phyloP scores from a whole-genome alignment of 257 asterid species.

The Nicotiana obtusifolia region DNA sequence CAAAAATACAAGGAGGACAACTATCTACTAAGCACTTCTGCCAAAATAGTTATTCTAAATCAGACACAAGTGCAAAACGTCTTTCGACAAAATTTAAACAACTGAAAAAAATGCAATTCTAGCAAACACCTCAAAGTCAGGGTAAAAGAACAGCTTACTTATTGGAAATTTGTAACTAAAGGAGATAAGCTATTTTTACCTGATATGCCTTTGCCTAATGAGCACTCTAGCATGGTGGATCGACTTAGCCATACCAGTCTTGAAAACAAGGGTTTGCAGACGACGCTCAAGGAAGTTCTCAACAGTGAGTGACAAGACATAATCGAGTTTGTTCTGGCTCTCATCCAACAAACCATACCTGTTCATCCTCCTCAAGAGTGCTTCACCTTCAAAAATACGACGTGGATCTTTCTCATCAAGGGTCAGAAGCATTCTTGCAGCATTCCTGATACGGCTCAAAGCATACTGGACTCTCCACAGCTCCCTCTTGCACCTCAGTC shows the following conservation, averaged over 20 bases:
- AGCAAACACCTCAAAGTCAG: neutral
- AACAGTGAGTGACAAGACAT: slow-evolving; percentile 74
- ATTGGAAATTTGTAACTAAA: neutral
- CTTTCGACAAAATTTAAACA: neutral
- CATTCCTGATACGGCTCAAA: slow-evolving; percentile 74
- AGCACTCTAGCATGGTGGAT: slow-evolving; percentile 88
- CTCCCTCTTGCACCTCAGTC: slow-evolving; percentile 81
- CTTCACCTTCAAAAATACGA: slow-evolving; percentile 86
- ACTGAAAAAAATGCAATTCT: no score
- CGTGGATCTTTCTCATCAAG: slow-evolving; percentile 79
- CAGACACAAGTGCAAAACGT: no score
- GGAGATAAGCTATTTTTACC: slow-evolving; percentile 26
- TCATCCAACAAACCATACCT: slow-evolving; percentile 70
- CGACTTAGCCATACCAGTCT: slow-evolving; percentile 89
- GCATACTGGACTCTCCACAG: slow-evolving; percentile 94
- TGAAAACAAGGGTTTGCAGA: slow-evolving; percentile 77
- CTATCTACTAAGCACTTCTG: no score
- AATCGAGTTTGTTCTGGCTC: slow-evolving; percentile 86
- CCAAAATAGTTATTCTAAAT: no score
- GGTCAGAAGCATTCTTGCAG: slow-evolving; percentile 69
- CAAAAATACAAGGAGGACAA: neutral
- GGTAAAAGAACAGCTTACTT: neutral
- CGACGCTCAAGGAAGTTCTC: slow-evolving; percentile 90
- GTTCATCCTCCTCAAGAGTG: slow-evolving; percentile 85
- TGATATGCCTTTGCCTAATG: slow-evolving; percentile 83